These are phyloP conservation scores for Mortierella sp. DNA, from an alignment of 371 early-diverging fungal species.

Conservation along the genomic window DNA sequence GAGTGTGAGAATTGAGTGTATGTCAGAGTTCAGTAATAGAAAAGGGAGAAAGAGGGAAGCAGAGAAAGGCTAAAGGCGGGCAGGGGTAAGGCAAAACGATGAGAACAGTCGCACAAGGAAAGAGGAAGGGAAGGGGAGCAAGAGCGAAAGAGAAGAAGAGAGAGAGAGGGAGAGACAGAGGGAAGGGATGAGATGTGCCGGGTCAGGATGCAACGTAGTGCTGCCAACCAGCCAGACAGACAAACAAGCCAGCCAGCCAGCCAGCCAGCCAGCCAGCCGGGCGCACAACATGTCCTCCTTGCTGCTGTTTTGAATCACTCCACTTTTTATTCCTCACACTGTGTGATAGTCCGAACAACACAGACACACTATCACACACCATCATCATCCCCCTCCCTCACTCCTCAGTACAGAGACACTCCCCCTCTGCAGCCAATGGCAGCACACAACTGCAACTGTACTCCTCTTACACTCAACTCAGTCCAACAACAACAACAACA, in stretches of 20 bases:
- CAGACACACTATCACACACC: neutral
- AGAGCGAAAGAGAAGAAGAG: neutral
- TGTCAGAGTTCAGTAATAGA: neutral
- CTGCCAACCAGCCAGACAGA: no score
- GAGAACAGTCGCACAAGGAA: neutral
- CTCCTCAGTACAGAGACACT: neutral
- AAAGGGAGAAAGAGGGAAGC: neutral
- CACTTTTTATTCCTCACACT: neutral
- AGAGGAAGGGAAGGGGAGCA: neutral
- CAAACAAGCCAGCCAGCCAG: neutral
- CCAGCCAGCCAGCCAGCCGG: neutral
- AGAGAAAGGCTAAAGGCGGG: conserved; percentile 3
- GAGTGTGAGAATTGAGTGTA: neutral
- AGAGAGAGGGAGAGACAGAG: neutral
- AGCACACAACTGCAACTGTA: neutral
- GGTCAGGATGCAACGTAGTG: neutral
- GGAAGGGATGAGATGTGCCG: neutral
- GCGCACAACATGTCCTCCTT: neutral
- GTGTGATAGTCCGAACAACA: neutral
- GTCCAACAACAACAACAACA: neutral
- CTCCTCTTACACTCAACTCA: neutral
- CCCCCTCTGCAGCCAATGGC: conserved; percentile 3
- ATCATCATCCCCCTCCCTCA: neutral
- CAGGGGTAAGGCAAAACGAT: neutral
- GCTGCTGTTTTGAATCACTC: neutral